Conservation (phyloP, 2,329 filamentous ascomycete species). For the Torrubiella hemipterigena region DNA sequence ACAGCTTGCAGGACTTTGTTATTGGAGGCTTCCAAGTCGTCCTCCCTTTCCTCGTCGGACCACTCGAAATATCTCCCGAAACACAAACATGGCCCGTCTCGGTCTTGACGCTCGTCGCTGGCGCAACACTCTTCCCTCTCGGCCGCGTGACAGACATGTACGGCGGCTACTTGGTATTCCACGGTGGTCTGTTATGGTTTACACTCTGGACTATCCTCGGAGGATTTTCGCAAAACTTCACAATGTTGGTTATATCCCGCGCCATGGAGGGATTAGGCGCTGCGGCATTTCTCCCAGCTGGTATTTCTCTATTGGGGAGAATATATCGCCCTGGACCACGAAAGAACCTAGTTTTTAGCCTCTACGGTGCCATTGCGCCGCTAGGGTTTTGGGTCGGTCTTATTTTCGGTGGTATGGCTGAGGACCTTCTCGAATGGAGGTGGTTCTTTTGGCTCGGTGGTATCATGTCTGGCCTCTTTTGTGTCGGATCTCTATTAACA, state of each 20-base stretch:
- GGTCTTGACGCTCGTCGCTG: constrained; percentile 43
- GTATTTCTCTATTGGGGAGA: constrained; percentile 53
- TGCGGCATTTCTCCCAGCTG: constrained; percentile 55
- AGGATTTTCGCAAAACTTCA: constrained; percentile 50
- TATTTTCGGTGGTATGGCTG: constrained; percentile 49
- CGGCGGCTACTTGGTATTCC: constrained; percentile 45
- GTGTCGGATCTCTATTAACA: constrained; percentile 28
- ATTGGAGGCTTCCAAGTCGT: constrained; percentile 64
- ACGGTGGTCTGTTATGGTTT: constrained; percentile 46
- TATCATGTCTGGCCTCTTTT: constrained; percentile 31
- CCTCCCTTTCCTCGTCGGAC: constrained; percentile 48
- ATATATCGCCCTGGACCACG: constrained; percentile 55
- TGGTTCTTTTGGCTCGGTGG: constrained; percentile 59
- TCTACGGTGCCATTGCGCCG: constrained; percentile 44
- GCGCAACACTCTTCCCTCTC: constrained; percentile 46
- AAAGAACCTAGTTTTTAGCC: constrained; percentile 50
- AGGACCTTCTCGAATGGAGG: constrained; percentile 46
- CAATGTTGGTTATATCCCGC: constrained; percentile 57
- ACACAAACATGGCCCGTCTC: constrained; percentile 53
- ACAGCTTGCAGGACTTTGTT: constrained; percentile 48
- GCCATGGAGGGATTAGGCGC: constrained; percentile 58
- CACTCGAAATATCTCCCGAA: constrained; percentile 49
- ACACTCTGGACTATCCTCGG: constrained; percentile 51
- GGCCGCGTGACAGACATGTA: constrained; percentile 47
- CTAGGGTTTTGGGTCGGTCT: constrained; percentile 50